These are phyloP conservation scores for Candida albicans DNA, from an alignment of 1,139 yeast species.

Conservation along the genomic window DNA sequence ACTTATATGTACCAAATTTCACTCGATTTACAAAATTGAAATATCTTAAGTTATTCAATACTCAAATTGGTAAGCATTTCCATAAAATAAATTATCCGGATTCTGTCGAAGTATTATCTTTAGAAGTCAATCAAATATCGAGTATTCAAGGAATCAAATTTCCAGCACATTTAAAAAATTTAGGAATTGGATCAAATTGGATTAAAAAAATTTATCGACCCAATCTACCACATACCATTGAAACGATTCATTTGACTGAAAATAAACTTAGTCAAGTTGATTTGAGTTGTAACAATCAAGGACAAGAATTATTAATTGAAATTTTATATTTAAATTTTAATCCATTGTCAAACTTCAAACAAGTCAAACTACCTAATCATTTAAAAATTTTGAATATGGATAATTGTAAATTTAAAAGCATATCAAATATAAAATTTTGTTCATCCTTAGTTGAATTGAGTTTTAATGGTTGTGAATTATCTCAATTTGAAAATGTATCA, in stretches of 20 bases:
- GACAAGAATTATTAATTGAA: slow-evolving; percentile 17
- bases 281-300: slow-evolving; percentile 17
- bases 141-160: slow-evolving; percentile 21
- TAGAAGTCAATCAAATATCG: slow-evolving; percentile 24
- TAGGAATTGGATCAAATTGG: slow-evolving; percentile 26
- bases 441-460: slow-evolving; percentile 21
- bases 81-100: slow-evolving; percentile 19
- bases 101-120: slow-evolving; percentile 18
- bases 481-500: slow-evolving; percentile 14
- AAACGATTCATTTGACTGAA: slow-evolving; percentile 25
- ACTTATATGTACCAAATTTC: slow-evolving; percentile 8
- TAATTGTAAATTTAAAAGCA: slow-evolving; percentile 17
- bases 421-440: slow-evolving; percentile 16
- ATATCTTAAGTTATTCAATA: slow-evolving; percentile 20
- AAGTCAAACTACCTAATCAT: slow-evolving; percentile 18
- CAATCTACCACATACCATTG: slow-evolving; percentile 18
- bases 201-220: slow-evolving; percentile 16
- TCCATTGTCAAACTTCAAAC: slow-evolving; percentile 14
- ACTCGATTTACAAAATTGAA: slow-evolving; percentile 15
- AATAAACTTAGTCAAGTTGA: slow-evolving; percentile 20
- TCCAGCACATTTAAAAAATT: slow-evolving; percentile 18
- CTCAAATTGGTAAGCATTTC: slow-evolving; percentile 19
- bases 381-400: slow-evolving; percentile 23
- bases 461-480: slow-evolving; percentile 22
- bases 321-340: slow-evolving; percentile 23